Conservation (phyloP, 129 eudicot genomes). For the Saussurea involucrata region DNA sequence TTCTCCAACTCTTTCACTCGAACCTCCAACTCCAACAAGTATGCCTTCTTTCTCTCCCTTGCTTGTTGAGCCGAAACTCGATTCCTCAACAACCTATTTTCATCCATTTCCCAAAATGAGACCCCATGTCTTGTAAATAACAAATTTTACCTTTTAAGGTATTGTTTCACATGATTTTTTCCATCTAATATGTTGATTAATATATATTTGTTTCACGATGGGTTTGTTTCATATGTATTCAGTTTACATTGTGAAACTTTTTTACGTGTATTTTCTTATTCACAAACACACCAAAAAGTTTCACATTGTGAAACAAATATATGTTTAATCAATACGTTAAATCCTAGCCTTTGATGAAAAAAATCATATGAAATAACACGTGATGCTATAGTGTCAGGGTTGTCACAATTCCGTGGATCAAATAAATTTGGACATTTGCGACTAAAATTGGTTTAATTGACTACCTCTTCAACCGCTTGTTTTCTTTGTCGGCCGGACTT, state of each 20-base stretch:
- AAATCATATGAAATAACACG: not conserved
- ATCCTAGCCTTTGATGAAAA: not conserved
- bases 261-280: not conserved
- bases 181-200: not conserved
- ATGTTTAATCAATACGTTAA: not conserved
- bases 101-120: not conserved
- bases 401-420: not conserved
- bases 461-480: constrained; percentile 87
- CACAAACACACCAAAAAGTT: not conserved
- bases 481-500: constrained; percentile 92
- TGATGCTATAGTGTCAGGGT: not conserved
- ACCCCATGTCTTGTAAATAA: no score
- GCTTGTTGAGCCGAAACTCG: constrained; percentile 99
- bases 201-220: not conserved
- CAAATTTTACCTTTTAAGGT: no score
- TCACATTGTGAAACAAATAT: not conserved
- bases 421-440: not conserved
- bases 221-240: not conserved
- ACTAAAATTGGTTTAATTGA: not conserved
- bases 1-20: constrained; percentile 88
- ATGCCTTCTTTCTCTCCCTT: constrained; percentile 96
- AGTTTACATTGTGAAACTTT: no score
- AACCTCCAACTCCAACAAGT: constrained; percentile 71
- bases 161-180: not conserved
- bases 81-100: constrained; percentile 75